These are phyloP conservation scores for Taphrina communis DNA, from an alignment of 1,139 yeast genomes.

Conservation along the genomic window DNA sequence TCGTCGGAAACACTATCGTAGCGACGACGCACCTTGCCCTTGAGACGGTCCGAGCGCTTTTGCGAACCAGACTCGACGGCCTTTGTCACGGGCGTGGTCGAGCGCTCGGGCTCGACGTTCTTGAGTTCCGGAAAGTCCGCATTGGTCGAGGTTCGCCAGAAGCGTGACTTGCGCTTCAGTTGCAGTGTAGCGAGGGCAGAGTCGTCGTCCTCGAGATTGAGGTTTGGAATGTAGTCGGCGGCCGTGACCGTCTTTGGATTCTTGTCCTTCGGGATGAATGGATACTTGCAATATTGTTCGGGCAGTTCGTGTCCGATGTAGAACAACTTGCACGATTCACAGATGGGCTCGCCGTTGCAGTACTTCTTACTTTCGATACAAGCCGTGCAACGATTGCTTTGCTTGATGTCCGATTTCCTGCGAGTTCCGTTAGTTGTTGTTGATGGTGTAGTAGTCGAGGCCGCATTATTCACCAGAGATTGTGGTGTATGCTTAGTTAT, in stretches of 20 bases:
- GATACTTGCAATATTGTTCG: conserved; percentile 19
- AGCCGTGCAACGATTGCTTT: conserved; percentile 20
- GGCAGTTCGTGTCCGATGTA: conserved; percentile 16
- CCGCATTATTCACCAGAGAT: neutral
- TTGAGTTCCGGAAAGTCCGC: conserved; percentile 21
- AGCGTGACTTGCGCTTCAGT: conserved; percentile 14
- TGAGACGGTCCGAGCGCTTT: conserved; percentile 7
- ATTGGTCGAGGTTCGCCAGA: conserved; percentile 25
- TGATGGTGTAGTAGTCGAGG: neutral
- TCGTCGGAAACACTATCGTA: conserved; percentile 2
- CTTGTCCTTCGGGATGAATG: conserved; percentile 18
- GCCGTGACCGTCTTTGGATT: conserved; percentile 3
- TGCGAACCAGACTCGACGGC: neutral
- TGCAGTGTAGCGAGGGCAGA: conserved; percentile 8
- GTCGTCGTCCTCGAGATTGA: neutral
- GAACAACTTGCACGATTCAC: conserved; percentile 11
- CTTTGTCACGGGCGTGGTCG: neutral
- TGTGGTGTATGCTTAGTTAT: neutral
- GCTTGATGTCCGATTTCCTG: conserved; percentile 1
- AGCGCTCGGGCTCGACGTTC: neutral
- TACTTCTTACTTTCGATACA: conserved; percentile 19
- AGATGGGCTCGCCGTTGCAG: conserved; percentile 23
- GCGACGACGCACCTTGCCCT: conserved; percentile 5
- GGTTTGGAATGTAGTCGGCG: conserved; percentile 2
- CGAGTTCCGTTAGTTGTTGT: neutral